phyloP scores from a whole-genome alignment of 1,284 basidiomycete genomes.

The Sanghuangporus sanghuang region DNA sequence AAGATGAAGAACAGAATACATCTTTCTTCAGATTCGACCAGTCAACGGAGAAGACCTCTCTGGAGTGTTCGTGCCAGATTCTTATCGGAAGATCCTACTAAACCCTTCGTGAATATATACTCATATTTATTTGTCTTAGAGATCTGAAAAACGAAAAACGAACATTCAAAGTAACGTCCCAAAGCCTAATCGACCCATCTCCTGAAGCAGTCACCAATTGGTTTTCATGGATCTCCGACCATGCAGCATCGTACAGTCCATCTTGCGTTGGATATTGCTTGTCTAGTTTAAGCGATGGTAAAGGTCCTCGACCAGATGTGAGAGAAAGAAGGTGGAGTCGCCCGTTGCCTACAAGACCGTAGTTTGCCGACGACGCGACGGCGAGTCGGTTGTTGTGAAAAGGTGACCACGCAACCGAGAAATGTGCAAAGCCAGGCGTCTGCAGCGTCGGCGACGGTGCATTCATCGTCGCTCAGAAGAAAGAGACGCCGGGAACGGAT shows the following conservation, averaged over 20 bases:
- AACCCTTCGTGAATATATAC: conserved; percentile 23
- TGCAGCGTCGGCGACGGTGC: conserved; percentile 35
- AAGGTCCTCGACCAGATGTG: conserved; percentile 41
- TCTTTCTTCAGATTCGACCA: conserved; percentile 97
- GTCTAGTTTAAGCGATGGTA: conserved; percentile 47
- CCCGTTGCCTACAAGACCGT: conserved; percentile 93
- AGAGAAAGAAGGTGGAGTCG: conserved; percentile 69
- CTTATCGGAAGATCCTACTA: conserved; percentile 81
- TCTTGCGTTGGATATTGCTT: conserved; percentile 91
- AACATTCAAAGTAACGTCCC: conserved; percentile 88
- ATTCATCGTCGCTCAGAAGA: conserved; percentile 5
- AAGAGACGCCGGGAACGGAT: background rate
- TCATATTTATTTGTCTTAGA: conserved; percentile 16
- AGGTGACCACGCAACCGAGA: conserved; percentile 86
- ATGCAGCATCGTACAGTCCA: conserved; percentile 87
- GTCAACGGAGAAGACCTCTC: conserved; percentile 93
- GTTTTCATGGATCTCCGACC: conserved; percentile 93
- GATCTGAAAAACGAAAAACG: conserved; percentile 1
- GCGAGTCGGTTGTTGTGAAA: conserved; percentile 83
- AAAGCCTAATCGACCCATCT: conserved; percentile 87
- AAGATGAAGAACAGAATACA: conserved; percentile 82
- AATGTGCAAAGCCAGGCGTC: conserved; percentile 86
- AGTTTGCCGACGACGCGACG: conserved; percentile 89
- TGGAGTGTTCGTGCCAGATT: conserved; percentile 90
- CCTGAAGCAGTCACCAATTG: conserved; percentile 88